Base-by-base conservation (phyloP, 2,329 filamentous ascomycete species). In the Allantophomopsis cytisporea region DNA sequence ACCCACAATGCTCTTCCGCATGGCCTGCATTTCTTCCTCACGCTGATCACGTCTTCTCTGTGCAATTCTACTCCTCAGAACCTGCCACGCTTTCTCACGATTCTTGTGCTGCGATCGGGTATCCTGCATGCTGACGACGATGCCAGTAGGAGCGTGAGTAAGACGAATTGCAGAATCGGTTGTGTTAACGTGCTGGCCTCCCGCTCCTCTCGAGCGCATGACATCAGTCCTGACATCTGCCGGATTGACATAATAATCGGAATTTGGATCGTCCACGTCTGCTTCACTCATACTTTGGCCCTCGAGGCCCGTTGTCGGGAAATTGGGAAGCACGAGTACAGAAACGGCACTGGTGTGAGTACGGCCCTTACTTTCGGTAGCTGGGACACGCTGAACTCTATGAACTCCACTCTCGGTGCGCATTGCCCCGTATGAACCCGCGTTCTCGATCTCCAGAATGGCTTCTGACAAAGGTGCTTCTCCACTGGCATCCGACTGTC, bases 161-260 rank as follows among this genome's bases (percentile, higher is more conserved):
- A 98, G 69, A 8, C 91, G 80, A 44, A 98, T 84, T 3, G 91
- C 91, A 21, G 86, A 94, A 63, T 98, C 91, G 0, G 91, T 98
- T 59, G 89, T 95, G 64, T 98, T 98, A 56, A 98, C 91, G 61
- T 98, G 91, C 64, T 98, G 91, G 1, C 91, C 91, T 23, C 91
- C 91, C 0, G 91, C 89, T 43, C 91, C 91, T 35, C 85, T 69
- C 0, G 91, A 87, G 13, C 88, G 74, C 88, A 96, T 94, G 44
- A 87, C 85, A 56, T 98, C 91, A 15, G 76, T 68, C 38, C 71
- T 71, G 17, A 98, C 86, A 43, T 98, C 89, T 44, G 77, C 71
- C 5, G 83, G 76, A 54, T 93, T 76, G 43, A 98, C 71, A 62
- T 88, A 94, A 62, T 94, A 95, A 55, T 95, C 83, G 59, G 84